Base-by-base conservation (phyloP, 2,329 filamentous ascomycete species). In the Thielaviopsis musarum region DNA sequence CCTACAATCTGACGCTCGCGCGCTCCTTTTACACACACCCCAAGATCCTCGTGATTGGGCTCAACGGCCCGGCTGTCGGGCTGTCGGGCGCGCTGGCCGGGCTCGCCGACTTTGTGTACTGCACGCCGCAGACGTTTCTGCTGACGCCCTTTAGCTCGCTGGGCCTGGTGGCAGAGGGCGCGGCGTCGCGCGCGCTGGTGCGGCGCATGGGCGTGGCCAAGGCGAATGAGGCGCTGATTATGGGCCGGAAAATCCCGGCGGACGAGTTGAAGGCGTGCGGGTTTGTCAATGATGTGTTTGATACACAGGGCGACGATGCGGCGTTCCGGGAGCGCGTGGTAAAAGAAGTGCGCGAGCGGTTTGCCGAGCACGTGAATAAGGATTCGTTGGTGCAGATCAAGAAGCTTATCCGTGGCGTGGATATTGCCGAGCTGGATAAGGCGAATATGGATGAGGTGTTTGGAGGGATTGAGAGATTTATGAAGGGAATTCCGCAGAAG, bases 41-140 rank as follows among this genome's bases (percentile, higher is more conserved):
- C 66, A 96, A 97, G 74, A 87, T 97, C 72, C 86, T 97, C 24
- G 80, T 97, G 62, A 84, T 85, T 0, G 93, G 88, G 0, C 83
- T 97, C 64, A 97, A 97, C 73, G 93, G 91, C 2, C 93, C 93
- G 5, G 90, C 84, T 12, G 79, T 98, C 58, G 93, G 93, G 5
- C 83, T 97, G 34, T 87, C 86, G 1, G 93, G 91, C 0, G 91
- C 91, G 0, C 73, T 97, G 0, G 75, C 89, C 61, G 84, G 84
- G 28, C 87, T 88, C 70, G 87, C 87, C 24, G 93, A 97, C 75
- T 97, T 97, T 75, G 81, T 97, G 70, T 97, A 97, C 76, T 84
- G 81, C 68, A 78, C 85, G 0, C 90, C 91, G 0, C 79, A 86
- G 65, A 75, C 90, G 30, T 98, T 89, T 72, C 76, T 97, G 26